Evolutionary conservation across 805 yeast species (phyloP), one percentile per base, ranked within the genome.

Genomic region (Komagataella pastoris): DNA sequence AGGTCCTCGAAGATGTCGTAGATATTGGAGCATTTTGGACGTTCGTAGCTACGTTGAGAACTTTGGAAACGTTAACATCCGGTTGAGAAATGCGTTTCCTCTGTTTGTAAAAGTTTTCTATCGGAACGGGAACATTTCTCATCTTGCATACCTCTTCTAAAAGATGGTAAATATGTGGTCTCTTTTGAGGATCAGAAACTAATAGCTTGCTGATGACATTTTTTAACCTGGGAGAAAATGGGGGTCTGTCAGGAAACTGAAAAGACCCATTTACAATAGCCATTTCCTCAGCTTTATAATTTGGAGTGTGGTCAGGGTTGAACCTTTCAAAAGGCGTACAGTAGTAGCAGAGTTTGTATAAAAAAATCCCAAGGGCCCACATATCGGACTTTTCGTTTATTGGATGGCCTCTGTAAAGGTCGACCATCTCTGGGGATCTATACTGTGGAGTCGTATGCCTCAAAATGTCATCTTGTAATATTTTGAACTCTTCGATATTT

Each of bases 391-490:
- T 86, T 61, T 86, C 93, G 65, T 85, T 86, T 50, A 86, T 80
- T 10, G 91, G 84, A 53, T 76, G 74, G 3, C 87, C 81, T 53
- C 78, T 73, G 50, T 78, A 74, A 40, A 86, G 68, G 60, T 86
- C 91, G 30, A 86, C 70, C 93, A 86, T 86, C 65, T 86, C 95
- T 3, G 95, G 95, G 3, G 89, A 73, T 56, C 95, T 71, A 62
- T 86, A 86, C 61, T 86, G 95, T 0, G 95, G 90, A 0, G 95
- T 86, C 1, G 95, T 86, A 64, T 85, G 85, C 53, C 78, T 82
- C 75, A 85, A 67, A 46, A 86, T 75, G 63, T 86, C 93, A 54
- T 81, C 79, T 57, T 79, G 83, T 24, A 85, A 67, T 30, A 70
- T 65, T 48, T 75, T 72, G 48, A 81, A 69, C 57, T 85, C 90